Evolutionary conservation across 768 basidiomycete species (phyloP), one percentile per base, ranked within the genome.

Genomic region (Mycena floridula): DNA sequence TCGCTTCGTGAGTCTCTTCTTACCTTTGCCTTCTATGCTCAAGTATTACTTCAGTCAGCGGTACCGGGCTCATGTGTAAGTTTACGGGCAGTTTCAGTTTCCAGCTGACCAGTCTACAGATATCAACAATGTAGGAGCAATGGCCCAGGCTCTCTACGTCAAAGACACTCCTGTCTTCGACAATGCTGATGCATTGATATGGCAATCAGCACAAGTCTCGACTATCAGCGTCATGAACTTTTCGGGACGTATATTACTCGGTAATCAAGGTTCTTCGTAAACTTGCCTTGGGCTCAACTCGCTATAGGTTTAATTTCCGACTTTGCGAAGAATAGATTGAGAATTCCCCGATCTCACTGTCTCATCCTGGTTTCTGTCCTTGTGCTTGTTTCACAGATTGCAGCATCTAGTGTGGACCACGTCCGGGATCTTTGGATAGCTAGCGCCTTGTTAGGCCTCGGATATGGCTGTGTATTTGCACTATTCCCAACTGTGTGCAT

Each of bases 181-280:
- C 52, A 77, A 79, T n/a, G 57, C 74, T 0, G 74, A 76, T 49
- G 81, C 87, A 0, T 72, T 82, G 1, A 72, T 76, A 43, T 85
- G 82, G 78, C 93, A 96, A 66, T 81, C 88, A 0, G 69, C 77
- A 3, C 91, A 96, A 55, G 93, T 96, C 1, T 89, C 90, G 0
- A 70, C 77, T 4, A 73, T 94, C 50, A 90, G 87, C 54, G 45
- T 94, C 21, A 83, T 81, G 63, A 96, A 90, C 58, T 95, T 82
- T 45, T 53, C 71, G 2, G 91, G 91, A 1, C 79, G 93, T 30
- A 75, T 94, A 37, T 46, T 81, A 22, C 82, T 91, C 15, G 90
- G 88, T 89, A 37, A 44, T 57, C 54, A 7, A 7, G 8, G n/a
- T 41, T 12, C 20, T 15, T 44, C 20, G 28, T 42, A 21, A 42